phyloP scores from a whole-genome alignment of 768 basidiomycete genomes.

The Mycena belliarum region DNA sequence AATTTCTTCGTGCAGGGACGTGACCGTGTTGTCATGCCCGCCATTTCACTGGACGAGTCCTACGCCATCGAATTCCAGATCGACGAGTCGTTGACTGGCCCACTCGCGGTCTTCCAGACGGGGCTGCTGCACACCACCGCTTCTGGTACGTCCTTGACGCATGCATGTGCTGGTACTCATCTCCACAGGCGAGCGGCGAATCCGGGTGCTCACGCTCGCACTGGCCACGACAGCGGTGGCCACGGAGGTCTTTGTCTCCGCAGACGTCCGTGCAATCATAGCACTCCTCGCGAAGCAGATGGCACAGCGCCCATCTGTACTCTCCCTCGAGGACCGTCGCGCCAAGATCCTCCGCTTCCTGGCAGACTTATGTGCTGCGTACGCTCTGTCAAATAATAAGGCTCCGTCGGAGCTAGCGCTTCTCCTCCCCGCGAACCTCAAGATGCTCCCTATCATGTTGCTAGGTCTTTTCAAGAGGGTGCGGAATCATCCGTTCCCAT shows the following conservation, averaged over 20 bases:
- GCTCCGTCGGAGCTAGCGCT: constrained; percentile 30
- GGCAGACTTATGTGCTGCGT: constrained; percentile 48
- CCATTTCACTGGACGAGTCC: constrained; percentile 56
- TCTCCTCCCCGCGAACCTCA: constrained; percentile 47
- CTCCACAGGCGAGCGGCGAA: constrained; percentile 51
- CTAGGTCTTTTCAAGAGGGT: constrained; percentile 55
- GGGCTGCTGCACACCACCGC: constrained; percentile 57
- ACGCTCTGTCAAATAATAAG: constrained; percentile 42
- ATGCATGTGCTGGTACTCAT: neutral
- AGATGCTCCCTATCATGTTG: constrained; percentile 47
- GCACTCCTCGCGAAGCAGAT: constrained; percentile 60
- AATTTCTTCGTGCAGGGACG: constrained; percentile 63
- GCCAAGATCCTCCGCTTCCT: constrained; percentile 55
- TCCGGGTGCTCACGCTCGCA: constrained; percentile 60
- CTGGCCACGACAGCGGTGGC: constrained; percentile 60
- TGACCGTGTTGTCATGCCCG: constrained; percentile 56
- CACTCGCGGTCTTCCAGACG: constrained; percentile 55
- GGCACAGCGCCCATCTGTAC: constrained; percentile 53
- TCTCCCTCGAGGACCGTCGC: constrained; percentile 59
- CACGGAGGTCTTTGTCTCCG: constrained; percentile 57
- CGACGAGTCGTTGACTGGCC: constrained; percentile 49
- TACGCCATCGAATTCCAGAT: constrained; percentile 59
- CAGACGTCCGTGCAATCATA: constrained; percentile 55
- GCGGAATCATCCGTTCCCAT: neutral
- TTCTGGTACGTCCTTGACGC: constrained; percentile 1